Evolutionary conservation across 1,139 yeast species (phyloP).

Genomic region (Kodamaea suecica): DNA sequence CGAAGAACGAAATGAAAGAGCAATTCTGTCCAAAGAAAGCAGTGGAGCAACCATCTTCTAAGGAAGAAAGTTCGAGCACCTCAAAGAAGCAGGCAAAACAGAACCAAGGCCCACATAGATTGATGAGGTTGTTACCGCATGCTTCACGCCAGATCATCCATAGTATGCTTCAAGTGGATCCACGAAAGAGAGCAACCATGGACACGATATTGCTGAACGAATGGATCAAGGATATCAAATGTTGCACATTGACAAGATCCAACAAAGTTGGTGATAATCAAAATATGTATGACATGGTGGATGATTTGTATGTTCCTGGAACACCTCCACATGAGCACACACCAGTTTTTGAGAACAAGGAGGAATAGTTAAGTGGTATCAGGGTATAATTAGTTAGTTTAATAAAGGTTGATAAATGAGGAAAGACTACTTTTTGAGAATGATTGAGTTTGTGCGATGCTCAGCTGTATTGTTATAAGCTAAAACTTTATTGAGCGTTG

Average conservation of each 20-base stretch:
- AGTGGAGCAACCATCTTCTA: slow-evolving; percentile 7
- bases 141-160: slow-evolving; percentile 78
- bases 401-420: no score
- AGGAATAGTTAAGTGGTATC: no score
- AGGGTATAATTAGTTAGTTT: no score
- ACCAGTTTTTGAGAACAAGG: slow-evolving; percentile 25
- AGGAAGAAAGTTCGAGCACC: slow-evolving; percentile 13
- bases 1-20: slow-evolving; percentile 35
- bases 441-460: no score
- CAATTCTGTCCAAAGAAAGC: slow-evolving; percentile 25
- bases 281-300: slow-evolving; percentile 24
- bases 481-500: no score
- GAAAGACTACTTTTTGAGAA: no score
- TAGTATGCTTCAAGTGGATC: slow-evolving; percentile 69
- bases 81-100: slow-evolving; percentile 38
- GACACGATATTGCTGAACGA: slow-evolving; percentile 64
- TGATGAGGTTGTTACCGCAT: slow-evolving; percentile 82
- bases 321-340: slow-evolving; percentile 44
- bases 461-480: no score
- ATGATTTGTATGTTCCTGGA: slow-evolving; percentile 39
- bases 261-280: slow-evolving; percentile 2
- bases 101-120: slow-evolving; percentile 80
- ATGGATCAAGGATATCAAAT: slow-evolving; percentile 64
- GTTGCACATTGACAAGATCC: slow-evolving; percentile 35
- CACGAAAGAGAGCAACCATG: slow-evolving; percentile 64